Evolutionary conservation across 148 eudicot genomes (phyloP).

Genomic region (Vaccinium macrocarpon): DNA sequence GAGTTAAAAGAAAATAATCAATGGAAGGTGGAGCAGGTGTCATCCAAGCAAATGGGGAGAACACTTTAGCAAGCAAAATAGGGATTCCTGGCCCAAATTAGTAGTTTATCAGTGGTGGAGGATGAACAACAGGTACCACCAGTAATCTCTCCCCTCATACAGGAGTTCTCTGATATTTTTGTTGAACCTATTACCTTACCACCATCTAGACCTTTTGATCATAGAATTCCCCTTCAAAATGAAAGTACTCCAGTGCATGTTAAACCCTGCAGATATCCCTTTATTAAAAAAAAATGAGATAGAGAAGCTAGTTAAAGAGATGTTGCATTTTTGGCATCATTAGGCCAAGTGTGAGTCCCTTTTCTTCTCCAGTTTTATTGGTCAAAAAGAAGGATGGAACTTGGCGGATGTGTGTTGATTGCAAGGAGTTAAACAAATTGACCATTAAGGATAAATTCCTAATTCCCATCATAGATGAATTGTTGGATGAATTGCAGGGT

Average conservation of each 20-base stretch:
- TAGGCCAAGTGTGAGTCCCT: neutral
- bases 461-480: too few species aligned
- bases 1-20: neutral
- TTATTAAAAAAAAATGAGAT: neutral
- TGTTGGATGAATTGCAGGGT: too few species aligned
- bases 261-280: neutral
- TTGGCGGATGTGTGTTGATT: neutral
- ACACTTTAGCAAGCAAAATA: neutral
- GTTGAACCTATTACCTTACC: neutral
- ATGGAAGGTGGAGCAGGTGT: neutral
- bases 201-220: neutral
- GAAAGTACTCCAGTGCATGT: neutral
- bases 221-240: neutral
- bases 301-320: neutral
- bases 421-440: too few species aligned
- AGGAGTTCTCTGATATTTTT: neutral
- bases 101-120: neutral
- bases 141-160: neutral
- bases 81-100: too few species aligned
- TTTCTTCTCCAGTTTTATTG: neutral
- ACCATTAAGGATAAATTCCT: too few species aligned
- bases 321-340: neutral
- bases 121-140: neutral
- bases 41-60: neutral
- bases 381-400: neutral